Conservation (phyloP, 1,284 basidiomycete genomes). For the Spongispora temasekensis region DNA sequence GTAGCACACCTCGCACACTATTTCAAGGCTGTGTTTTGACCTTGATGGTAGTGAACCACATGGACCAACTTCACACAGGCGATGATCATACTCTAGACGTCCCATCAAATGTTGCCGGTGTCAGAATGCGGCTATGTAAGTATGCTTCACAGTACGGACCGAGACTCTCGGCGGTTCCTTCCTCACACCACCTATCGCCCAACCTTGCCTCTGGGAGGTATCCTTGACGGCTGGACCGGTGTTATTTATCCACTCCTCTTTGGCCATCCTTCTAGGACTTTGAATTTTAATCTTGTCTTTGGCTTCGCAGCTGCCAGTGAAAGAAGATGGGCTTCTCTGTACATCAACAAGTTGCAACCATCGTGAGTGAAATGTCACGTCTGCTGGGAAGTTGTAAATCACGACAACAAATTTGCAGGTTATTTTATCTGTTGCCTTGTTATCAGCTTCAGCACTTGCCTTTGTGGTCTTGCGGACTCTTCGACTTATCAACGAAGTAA, state of each 20-base stretch:
- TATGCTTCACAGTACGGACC: neutral
- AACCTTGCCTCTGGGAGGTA: slow-evolving; percentile 39
- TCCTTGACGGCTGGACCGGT: slow-evolving; percentile 35
- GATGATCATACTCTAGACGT: neutral
- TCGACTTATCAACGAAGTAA: slow-evolving; percentile 27
- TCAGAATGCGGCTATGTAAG: slow-evolving; percentile 5
- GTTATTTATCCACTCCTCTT: slow-evolving; percentile 7
- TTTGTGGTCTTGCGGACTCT: slow-evolving; percentile 20
- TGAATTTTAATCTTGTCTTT: neutral
- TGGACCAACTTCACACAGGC: slow-evolving; percentile 9
- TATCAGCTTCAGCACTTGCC: slow-evolving; percentile 26
- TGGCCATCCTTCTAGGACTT: neutral
- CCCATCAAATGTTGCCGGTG: slow-evolving; percentile 7
- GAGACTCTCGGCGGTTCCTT: neutral
- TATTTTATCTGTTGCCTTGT: slow-evolving; percentile 18
- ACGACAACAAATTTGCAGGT: slow-evolving; percentile 13
- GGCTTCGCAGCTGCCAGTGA: neutral
- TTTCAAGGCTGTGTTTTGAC: slow-evolving; percentile 7
- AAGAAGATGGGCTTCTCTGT: slow-evolving; percentile 10
- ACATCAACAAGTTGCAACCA: slow-evolving; percentile 12
- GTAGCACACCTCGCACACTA: too few species aligned
- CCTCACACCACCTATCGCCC: slow-evolving; percentile 18
- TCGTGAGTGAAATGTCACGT: slow-evolving; percentile 20
- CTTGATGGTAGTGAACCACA: slow-evolving; percentile 17
- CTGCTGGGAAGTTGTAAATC: neutral